Conservation (phyloP, 495 filamentous ascomycete genomes). For the Collariella sp. region DNA sequence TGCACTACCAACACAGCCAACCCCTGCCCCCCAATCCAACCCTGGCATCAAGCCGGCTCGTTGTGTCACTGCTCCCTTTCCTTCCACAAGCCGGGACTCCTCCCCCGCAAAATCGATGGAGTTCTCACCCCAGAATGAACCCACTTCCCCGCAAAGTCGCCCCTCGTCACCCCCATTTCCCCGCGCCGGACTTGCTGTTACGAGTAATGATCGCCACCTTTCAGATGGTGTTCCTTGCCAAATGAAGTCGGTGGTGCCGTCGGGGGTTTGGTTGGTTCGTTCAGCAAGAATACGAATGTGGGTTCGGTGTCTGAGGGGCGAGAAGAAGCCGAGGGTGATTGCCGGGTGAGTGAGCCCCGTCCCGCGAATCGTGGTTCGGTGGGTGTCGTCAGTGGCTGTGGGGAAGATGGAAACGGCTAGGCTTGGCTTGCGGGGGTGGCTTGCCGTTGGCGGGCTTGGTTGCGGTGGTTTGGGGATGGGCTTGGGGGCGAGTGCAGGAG, state of each 20-base stretch:
- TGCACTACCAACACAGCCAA: too few relatives aligned
- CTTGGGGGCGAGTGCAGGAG: too few relatives aligned
- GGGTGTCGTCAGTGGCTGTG: not conserved
- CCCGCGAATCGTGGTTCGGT: not conserved
- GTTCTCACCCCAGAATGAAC: not conserved
- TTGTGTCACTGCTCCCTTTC: not conserved
- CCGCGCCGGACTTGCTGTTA: not conserved
- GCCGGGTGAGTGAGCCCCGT: not conserved
- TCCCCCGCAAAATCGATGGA: not conserved
- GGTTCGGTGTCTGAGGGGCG: not conserved
- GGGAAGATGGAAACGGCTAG: not conserved
- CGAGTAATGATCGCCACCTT: not conserved
- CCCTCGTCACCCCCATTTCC: not conserved
- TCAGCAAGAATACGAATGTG: too few relatives aligned
- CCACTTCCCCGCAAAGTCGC: constrained; percentile 5
- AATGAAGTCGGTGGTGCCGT: too few relatives aligned
- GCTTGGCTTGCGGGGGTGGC: too few relatives aligned
- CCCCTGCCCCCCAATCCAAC: not conserved
- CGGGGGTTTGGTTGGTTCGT: too few relatives aligned
- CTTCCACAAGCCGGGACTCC: not conserved
- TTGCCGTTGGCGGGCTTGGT: too few relatives aligned
- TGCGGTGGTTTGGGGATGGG: too few relatives aligned
- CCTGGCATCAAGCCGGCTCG: not conserved
- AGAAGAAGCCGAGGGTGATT: not conserved
- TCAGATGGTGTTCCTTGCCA: not conserved